Percentiles rank a stretch among this genome's conserved stretches.
These are phyloP conservation scores for Zygotorulaspora danielsina DNA, from an alignment of 805 yeast species.

Conservation along the genomic window DNA sequence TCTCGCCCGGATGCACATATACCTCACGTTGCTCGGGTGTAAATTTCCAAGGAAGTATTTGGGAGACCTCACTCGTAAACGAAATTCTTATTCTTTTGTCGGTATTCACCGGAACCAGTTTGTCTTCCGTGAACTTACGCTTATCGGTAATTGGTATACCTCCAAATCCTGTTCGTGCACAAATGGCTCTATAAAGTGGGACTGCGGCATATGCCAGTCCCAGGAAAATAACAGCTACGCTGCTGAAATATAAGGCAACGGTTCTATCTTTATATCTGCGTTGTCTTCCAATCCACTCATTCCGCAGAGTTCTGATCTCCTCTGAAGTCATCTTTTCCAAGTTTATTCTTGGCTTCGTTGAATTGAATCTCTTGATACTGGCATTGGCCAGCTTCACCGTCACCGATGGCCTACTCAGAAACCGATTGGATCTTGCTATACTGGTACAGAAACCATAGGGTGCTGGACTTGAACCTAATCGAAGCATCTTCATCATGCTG, in stretches of 20 bases:
- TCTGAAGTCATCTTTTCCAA: conserved; percentile 24
- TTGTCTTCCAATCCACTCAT: conserved; percentile 21
- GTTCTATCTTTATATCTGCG: conserved; percentile 44
- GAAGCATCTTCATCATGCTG: neutral
- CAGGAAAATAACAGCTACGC: conserved; percentile 65
- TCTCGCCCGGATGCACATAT: conserved; percentile 90
- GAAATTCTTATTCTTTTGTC: conserved; percentile 75
- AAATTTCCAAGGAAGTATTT: conserved; percentile 90
- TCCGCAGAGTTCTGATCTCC: conserved; percentile 26
- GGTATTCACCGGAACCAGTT: conserved; percentile 80
- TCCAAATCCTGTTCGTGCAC: conserved; percentile 94
- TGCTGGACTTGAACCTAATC: neutral
- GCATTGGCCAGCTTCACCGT: neutral
- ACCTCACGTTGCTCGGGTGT: conserved; percentile 93
- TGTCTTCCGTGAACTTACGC: conserved; percentile 77
- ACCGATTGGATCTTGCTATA: neutral
- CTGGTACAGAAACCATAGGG: neutral
- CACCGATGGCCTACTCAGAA: neutral
- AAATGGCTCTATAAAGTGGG: conserved; percentile 84
- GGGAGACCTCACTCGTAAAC: conserved; percentile 89
- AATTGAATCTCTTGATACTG: neutral
- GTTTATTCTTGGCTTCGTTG: neutral
- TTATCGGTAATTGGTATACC: conserved; percentile 91
- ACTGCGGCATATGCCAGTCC: conserved; percentile 87
- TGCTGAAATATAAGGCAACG: conserved; percentile 59